Percentiles rank a stretch among this genome's conserved stretches.
Conservation (phyloP, 371 early-diverging fungal species). For the Syncephalis fuscata region DNA sequence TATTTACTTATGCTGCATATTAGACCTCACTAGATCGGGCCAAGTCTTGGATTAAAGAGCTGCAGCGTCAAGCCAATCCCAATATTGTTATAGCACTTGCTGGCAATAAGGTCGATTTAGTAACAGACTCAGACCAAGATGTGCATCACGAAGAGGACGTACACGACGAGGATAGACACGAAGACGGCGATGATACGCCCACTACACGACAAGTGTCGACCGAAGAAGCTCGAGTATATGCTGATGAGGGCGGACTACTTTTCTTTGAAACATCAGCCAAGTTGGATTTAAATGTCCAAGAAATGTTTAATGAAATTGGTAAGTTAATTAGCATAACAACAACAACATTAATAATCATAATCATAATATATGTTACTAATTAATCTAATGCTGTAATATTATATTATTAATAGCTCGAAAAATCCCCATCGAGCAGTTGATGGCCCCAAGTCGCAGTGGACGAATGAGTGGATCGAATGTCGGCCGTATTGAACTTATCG, state of each 20-base stretch:
- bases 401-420: too few species aligned
- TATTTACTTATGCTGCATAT: background rate
- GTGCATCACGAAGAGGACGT: slow-evolving; percentile 17
- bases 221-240: slow-evolving; percentile 67
- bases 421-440: too few species aligned
- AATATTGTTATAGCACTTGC: slow-evolving; percentile 94
- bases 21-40: slow-evolving; percentile 90
- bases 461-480: too few species aligned
- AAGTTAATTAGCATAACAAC: slow-evolving; percentile 11
- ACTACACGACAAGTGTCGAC: slow-evolving; percentile 35
- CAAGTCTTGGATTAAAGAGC: slow-evolving; percentile 96
- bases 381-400: too few species aligned
- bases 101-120: slow-evolving; percentile 89
- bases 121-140: slow-evolving; percentile 12
- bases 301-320: slow-evolving; percentile 75
- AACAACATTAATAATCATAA: too few species aligned
- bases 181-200: slow-evolving; percentile 15
- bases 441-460: too few species aligned
- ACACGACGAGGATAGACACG: slow-evolving; percentile 11
- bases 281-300: slow-evolving; percentile 60
- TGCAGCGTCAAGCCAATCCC: slow-evolving; percentile 89
- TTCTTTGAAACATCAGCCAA: slow-evolving; percentile 92
- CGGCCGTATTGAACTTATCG: too few species aligned
- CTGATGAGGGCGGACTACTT: slow-evolving; percentile 51
- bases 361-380: too few species aligned